phyloP scores from a whole-genome alignment of 805 yeast species.

The Saccharomycopsis vini region DNA sequence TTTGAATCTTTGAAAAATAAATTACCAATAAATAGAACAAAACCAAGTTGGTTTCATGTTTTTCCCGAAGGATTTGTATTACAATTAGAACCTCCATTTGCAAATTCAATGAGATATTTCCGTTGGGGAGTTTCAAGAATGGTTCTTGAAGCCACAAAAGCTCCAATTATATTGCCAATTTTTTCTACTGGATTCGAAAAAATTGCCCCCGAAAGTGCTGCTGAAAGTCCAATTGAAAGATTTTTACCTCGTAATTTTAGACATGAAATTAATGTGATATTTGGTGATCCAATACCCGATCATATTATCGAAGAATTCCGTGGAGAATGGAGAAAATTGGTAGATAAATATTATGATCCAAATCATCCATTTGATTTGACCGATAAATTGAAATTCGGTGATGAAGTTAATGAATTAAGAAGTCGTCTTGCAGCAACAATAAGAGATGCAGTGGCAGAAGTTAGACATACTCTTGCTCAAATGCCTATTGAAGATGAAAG shows the following conservation, averaged over 20 bases:
- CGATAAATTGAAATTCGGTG: conserved; percentile 52
- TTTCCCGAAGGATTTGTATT: conserved; percentile 94
- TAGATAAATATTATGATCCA: conserved; percentile 44
- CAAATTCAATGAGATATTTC: conserved; percentile 86
- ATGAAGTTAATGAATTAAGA: conserved; percentile 57
- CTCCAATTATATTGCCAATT: conserved; percentile 84
- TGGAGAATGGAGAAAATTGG: conserved; percentile 57
- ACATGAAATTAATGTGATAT: conserved; percentile 53
- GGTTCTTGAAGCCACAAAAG: conserved; percentile 68
- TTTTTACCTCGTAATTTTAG: conserved; percentile 58
- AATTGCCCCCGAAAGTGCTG: conserved; percentile 66
- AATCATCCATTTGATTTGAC: conserved; percentile 49
- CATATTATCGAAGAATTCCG: conserved; percentile 51
- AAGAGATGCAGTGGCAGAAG: conserved; percentile 48
- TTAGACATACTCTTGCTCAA: conserved; percentile 33
- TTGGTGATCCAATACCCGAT: conserved; percentile 68
- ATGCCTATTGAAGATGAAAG: conserved; percentile 54
- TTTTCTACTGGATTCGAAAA: conserved; percentile 81
- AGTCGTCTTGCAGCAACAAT: conserved; percentile 60
- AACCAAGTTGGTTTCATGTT: conserved; percentile 84
- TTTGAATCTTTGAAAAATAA: not conserved
- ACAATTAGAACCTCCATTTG: conserved; percentile 70
- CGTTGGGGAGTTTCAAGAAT: conserved; percentile 91
- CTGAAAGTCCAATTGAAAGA: conserved; percentile 45
- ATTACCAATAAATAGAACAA: conserved; percentile 47